Conservation (phyloP, 257 asterid species). For the Nicotiana noctiflora region DNA sequence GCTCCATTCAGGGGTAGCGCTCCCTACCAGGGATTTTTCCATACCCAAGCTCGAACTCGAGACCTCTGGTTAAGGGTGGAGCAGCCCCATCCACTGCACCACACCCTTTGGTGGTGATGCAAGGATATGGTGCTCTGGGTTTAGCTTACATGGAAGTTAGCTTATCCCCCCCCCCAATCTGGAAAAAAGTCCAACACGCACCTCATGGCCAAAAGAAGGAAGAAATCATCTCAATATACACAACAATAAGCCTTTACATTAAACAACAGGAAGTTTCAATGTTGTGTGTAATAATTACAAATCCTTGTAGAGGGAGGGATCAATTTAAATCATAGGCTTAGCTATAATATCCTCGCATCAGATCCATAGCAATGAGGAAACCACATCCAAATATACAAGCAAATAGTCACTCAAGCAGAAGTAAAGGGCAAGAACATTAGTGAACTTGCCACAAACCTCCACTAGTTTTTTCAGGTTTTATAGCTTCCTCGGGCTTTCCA, state of each 20-base stretch:
- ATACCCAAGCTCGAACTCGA: too few relatives aligned
- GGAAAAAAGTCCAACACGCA: not conserved
- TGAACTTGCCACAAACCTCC: constrained; percentile 14
- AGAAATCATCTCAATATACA: not conserved
- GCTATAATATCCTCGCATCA: not conserved
- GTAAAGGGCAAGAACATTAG: not conserved
- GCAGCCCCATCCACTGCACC: too few relatives aligned
- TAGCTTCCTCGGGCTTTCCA: constrained; percentile 9
- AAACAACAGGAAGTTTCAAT: not conserved
- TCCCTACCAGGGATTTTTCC: too few relatives aligned
- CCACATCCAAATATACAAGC: not conserved
- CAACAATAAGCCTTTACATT: not conserved
- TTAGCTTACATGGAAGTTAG: too few relatives aligned
- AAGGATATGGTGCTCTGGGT: too few relatives aligned
- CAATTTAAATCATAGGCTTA: not conserved
- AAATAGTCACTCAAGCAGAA: not conserved
- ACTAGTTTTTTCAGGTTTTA: constrained; percentile 10
- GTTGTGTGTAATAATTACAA: not conserved
- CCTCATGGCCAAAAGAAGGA: not conserved
- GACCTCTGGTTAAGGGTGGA: too few relatives aligned
- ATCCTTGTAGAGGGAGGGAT: not conserved
- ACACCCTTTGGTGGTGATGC: too few relatives aligned
- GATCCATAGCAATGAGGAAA: not conserved
- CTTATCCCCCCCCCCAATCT: too few relatives aligned
- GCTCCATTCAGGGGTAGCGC: too few relatives aligned